These are phyloP conservation scores for Beauveria rudraprayagi DNA, from an alignment of 2,329 filamentous ascomycete species.

Conservation along the genomic window DNA sequence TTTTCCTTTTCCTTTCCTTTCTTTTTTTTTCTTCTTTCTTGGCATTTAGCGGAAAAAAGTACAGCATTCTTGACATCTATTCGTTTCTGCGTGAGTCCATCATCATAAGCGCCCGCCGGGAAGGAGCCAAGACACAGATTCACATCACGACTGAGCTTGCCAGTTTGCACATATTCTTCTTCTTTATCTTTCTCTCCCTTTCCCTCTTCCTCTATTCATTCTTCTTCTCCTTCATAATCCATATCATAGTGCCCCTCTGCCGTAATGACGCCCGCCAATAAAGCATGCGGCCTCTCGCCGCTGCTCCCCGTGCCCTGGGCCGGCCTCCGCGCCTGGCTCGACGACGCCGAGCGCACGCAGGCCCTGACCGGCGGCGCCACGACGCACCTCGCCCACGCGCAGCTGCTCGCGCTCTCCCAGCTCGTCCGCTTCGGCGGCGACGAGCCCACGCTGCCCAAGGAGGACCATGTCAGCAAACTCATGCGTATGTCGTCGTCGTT, in stretches of 20 bases:
- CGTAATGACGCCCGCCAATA: neutral
- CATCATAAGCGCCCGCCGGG: neutral
- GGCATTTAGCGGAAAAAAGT: no score
- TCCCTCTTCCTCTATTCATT: neutral
- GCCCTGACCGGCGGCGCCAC: conserved; percentile 15
- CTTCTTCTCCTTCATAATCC: neutral
- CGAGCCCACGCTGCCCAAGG: conserved; percentile 18
- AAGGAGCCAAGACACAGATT: neutral
- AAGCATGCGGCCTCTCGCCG: neutral
- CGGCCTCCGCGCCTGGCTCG: conserved; percentile 32
- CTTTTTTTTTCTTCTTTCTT: neutral
- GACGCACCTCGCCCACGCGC: conserved; percentile 20
- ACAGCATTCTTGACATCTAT: no score
- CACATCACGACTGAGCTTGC: neutral
- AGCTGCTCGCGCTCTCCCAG: conserved; percentile 32
- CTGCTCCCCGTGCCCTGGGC: conserved; percentile 22
- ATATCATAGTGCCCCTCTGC: neutral
- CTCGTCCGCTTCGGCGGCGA: conserved; percentile 27
- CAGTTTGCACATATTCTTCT: neutral
- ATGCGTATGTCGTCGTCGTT: conserved; percentile 16
- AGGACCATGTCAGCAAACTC: conserved; percentile 23
- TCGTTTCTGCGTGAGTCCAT: neutral
- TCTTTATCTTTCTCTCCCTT: neutral
- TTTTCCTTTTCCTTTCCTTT: neutral
- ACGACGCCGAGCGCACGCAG: conserved; percentile 31